Conservation (phyloP, 768 basidiomycete genomes). For the Phlegmacium glaucopus region DNA sequence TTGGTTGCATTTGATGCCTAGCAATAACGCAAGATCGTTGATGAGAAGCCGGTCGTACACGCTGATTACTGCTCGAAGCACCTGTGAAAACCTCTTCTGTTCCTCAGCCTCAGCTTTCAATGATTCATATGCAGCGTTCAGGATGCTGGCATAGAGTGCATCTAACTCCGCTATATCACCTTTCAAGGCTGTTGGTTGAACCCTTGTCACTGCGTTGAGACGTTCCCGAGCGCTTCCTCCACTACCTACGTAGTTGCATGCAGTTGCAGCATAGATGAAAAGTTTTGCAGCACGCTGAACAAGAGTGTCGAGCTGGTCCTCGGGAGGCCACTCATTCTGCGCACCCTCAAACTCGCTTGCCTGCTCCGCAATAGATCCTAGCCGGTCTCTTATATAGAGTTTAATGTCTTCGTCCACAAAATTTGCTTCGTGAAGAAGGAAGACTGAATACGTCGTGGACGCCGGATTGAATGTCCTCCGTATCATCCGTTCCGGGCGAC, state of each 20-base stretch:
- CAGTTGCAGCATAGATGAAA: constrained; percentile 20
- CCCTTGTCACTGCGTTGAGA: neutral
- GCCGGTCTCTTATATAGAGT: constrained; percentile 1
- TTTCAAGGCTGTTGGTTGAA: neutral
- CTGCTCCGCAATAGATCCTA: neutral
- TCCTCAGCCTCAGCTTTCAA: neutral
- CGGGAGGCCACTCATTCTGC: constrained; percentile 15
- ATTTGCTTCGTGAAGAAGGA: constrained; percentile 21
- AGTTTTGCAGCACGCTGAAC: constrained; percentile 11
- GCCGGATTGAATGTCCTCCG: constrained; percentile 2
- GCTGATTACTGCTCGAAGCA: neutral
- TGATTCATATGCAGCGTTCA: neutral
- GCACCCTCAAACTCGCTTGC: constrained; percentile 2
- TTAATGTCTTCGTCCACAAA: constrained; percentile 21
- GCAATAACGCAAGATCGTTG: neutral
- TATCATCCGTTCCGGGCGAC: constrained; percentile 4
- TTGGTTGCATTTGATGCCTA: neutral
- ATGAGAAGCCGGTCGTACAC: neutral
- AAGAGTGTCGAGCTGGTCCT: constrained; percentile 9
- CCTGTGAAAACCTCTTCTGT: neutral
- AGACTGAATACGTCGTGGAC: constrained; percentile 2
- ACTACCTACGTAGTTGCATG: constrained; percentile 13
- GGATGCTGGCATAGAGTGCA: neutral
- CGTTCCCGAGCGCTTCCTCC: neutral
- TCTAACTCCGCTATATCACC: neutral